Percentiles rank a stretch among this genome's conserved stretches.
Conservation (phyloP, 2,329 filamentous ascomycete species). For the Dryadomyces sulphureus region DNA sequence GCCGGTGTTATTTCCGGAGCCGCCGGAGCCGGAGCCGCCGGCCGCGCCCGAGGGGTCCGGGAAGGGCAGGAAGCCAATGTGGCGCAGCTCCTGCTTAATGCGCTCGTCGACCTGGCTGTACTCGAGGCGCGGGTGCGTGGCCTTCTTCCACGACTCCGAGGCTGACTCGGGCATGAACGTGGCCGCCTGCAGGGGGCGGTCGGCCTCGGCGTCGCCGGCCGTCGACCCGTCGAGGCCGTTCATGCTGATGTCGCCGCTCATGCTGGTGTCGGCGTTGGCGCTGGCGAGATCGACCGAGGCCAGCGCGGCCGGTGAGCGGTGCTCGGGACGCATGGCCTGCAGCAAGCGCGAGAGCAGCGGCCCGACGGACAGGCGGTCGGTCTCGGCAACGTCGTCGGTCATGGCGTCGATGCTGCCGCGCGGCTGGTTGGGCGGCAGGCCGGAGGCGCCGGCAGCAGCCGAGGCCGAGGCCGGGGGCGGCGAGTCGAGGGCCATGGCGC, state of each 20-base stretch:
- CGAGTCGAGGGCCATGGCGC: slow-evolving; percentile 57
- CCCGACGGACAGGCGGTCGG: slow-evolving; percentile 76
- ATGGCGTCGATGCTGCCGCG: slow-evolving; percentile 77
- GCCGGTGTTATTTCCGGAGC: slow-evolving; percentile 18
- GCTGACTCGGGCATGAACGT: slow-evolving; percentile 67
- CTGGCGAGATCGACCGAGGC: slow-evolving; percentile 36
- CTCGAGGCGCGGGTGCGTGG: slow-evolving; percentile 61
- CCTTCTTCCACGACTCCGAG: slow-evolving; percentile 65
- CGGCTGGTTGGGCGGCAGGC: slow-evolving; percentile 63
- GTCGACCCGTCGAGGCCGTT: slow-evolving; percentile 38
- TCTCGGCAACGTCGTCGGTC: slow-evolving; percentile 73
- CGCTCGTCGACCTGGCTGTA: slow-evolving; percentile 81
- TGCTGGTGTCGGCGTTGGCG: slow-evolving; percentile 28
- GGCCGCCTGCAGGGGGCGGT: slow-evolving; percentile 46
- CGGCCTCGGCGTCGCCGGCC: slow-evolving; percentile 28
- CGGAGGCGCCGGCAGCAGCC: slow-evolving; percentile 27
- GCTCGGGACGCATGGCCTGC: slow-evolving; percentile 66
- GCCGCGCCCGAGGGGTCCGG: slow-evolving; percentile 9
- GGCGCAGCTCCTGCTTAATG: slow-evolving; percentile 75
- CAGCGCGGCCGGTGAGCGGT: slow-evolving; percentile 30
- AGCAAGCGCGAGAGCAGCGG: slow-evolving; percentile 74
- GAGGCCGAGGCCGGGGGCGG: slow-evolving; percentile 25
- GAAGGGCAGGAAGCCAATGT: slow-evolving; percentile 70
- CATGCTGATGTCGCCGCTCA: slow-evolving; percentile 32
- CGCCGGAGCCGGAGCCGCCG: slow-evolving; percentile 5